These are phyloP conservation scores for Rhizophagus clarus DNA, from an alignment of 192 early-diverging fungal genomes.

Conservation along the genomic window DNA sequence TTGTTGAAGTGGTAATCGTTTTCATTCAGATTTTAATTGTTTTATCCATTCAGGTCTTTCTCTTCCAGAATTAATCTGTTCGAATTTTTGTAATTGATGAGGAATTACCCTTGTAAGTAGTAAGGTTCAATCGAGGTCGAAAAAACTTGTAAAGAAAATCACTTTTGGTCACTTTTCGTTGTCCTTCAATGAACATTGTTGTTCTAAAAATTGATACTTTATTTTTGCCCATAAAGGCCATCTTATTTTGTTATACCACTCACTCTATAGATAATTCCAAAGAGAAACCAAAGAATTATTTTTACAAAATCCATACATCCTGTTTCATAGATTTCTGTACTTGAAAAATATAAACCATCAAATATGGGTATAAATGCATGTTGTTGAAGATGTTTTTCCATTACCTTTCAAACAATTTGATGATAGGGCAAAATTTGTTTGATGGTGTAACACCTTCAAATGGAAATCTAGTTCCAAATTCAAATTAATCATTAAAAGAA, in stretches of 20 bases:
- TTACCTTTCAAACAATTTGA: background rate
- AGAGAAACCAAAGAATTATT: background rate
- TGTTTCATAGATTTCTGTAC: background rate
- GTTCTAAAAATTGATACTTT: background rate
- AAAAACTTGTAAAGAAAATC: constrained; percentile 19
- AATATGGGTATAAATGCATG: constrained; percentile 8
- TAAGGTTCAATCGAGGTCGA: background rate
- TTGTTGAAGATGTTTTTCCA: constrained; percentile 5
- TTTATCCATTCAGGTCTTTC: constrained; percentile 12
- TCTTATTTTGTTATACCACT: background rate
- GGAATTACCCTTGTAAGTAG: constrained; percentile 5
- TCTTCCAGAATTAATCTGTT: background rate
- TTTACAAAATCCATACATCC: constrained; percentile 20
- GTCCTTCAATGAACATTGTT: background rate
- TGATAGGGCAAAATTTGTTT: background rate
- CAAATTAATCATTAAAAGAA: background rate
- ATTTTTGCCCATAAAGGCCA: background rate
- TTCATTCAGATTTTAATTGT: constrained; percentile 13
- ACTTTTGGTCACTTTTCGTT: background rate
- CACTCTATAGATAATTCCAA: background rate
- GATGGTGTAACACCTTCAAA: background rate
- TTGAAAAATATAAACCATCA: background rate
- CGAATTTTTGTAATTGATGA: background rate
- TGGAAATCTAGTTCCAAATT: background rate
- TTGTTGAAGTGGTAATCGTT: background rate